A percentile compares a stretch with the other conserved stretches of the same genome.
phyloP scores from a whole-genome alignment of 2,329 filamentous ascomycete species.

The Bertia moriformis region DNA sequence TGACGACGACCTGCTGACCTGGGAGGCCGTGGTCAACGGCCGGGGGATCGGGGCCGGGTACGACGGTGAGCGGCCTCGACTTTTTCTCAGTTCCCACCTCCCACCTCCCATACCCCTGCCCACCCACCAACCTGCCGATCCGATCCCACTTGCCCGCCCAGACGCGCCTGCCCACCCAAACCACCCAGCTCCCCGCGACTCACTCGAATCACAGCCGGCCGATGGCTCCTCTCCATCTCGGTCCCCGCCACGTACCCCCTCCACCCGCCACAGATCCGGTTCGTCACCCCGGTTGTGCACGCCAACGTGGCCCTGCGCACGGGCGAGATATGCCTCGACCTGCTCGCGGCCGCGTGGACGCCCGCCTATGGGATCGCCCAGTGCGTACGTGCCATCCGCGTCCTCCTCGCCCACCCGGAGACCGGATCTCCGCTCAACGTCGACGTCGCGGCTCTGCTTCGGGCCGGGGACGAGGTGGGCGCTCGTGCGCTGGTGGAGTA shows the following conservation, averaged over 20 bases:
- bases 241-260: conserved; percentile 71
- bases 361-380: conserved; percentile 70
- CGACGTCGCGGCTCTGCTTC: conserved; percentile 54
- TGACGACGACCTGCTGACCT: conserved; percentile 38
- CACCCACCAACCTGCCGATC: not conserved
- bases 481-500: conserved; percentile 58
- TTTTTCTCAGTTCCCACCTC: too few relatives aligned
- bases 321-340: conserved; percentile 87
- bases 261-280: conserved; percentile 61
- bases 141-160: not conserved
- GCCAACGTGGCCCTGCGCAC: conserved; percentile 59
- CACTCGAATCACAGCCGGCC: conserved; percentile 35
- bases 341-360: conserved; percentile 68
- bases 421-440: conserved; percentile 6
- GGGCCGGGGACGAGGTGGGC: conserved; percentile 53
- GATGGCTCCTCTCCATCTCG: conserved; percentile 68
- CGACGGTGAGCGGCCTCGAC: conserved; percentile 29
- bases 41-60: conserved; percentile 37
- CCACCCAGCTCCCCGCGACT: too few relatives aligned
- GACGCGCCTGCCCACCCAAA: conserved; percentile 2
- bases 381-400: conserved; percentile 57
- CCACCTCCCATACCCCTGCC: too few relatives aligned
- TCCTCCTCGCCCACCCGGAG: conserved; percentile 35
- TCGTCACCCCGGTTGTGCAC: conserved; percentile 74
- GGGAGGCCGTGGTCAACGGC: conserved; percentile 48